Evolutionary conservation across 192 early-diverging fungal genomes (phyloP).

Genomic region (Borealophlyctis nickersoniae): DNA sequence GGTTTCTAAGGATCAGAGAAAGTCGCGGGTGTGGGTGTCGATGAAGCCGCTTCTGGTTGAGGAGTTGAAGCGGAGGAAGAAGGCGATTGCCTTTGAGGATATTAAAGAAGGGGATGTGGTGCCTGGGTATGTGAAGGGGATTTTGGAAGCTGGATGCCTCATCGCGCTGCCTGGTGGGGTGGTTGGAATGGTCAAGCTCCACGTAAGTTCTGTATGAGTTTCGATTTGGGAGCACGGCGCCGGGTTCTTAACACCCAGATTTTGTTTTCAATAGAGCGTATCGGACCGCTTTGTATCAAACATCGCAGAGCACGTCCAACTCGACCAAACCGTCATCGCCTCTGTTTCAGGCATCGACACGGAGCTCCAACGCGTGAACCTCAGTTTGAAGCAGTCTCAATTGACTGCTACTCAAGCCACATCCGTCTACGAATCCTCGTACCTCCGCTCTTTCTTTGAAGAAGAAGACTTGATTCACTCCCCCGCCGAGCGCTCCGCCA

Average conservation of each 20-base stretch:
- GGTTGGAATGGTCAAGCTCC: slow-evolving; percentile 56
- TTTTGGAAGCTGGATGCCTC: slow-evolving; percentile 67
- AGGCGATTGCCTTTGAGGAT: slow-evolving; percentile 38
- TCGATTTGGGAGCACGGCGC: too few species aligned
- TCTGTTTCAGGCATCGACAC: slow-evolving; percentile 54
- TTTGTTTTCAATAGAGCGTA: slow-evolving; percentile 45
- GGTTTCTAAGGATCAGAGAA: slow-evolving; percentile 44
- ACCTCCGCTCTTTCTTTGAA: slow-evolving; percentile 31
- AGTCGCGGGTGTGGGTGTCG: slow-evolving; percentile 50
- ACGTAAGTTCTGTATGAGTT: slow-evolving; percentile 5
- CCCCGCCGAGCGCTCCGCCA: neutral
- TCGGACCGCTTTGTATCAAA: slow-evolving; percentile 64
- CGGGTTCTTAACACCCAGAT: too few species aligned
- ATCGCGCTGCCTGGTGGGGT: slow-evolving; percentile 60
- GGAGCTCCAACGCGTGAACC: slow-evolving; percentile 44
- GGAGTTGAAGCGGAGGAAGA: slow-evolving; percentile 47
- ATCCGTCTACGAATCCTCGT: slow-evolving; percentile 15
- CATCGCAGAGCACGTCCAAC: slow-evolving; percentile 48
- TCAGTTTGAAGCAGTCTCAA: slow-evolving; percentile 69
- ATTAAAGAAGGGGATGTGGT: slow-evolving; percentile 62
- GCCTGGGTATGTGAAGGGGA: slow-evolving; percentile 69
- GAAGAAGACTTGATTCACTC: slow-evolving; percentile 23
- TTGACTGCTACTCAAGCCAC: neutral
- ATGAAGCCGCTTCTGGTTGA: slow-evolving; percentile 62
- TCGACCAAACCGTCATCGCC: slow-evolving; percentile 71